A percentile compares a stretch with the other conserved stretches of the same genome.
phyloP scores from a whole-genome alignment of 2,329 filamentous ascomycete genomes.

The Hymenoscyphus infarciens region DNA sequence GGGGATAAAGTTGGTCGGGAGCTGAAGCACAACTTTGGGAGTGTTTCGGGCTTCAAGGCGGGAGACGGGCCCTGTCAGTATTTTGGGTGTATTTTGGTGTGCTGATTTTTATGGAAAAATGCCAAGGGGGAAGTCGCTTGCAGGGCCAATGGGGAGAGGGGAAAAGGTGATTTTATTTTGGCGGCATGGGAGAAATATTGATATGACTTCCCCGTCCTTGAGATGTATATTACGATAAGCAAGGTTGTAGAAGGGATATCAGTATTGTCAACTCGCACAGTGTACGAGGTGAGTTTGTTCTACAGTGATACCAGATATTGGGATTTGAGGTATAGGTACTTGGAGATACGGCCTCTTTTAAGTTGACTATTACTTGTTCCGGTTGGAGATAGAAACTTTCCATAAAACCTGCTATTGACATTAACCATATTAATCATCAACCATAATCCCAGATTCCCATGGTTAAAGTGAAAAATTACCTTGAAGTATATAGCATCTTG shows the following conservation, averaged over 20 bases:
- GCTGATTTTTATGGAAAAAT: neutral
- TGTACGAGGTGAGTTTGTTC: neutral
- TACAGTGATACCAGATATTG: neutral
- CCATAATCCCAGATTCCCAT: no score
- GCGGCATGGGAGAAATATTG: neutral
- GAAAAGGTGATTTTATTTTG: neutral
- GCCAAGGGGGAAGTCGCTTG: neutral
- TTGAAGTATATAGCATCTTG: no score
- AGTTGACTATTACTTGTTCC: neutral
- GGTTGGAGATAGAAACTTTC: no score
- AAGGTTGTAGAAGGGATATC: neutral
- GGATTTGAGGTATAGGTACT: neutral
- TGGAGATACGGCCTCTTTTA: neutral
- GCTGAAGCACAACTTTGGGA: neutral
- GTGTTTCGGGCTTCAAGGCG: constrained; percentile 5
- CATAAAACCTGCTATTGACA: no score
- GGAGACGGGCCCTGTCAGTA: neutral
- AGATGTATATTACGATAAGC: neutral
- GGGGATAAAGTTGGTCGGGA: constrained; percentile 2
- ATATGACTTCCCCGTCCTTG: neutral
- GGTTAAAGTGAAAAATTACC: no score
- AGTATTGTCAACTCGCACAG: neutral
- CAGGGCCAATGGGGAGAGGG: constrained; percentile 1
- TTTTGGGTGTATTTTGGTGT: neutral
- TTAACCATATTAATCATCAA: no score